Evolutionary conservation across 2,329 filamentous ascomycete species (phyloP), one percentile per base, ranked within the genome.

Genomic region (Sarocladium strictum): DNA sequence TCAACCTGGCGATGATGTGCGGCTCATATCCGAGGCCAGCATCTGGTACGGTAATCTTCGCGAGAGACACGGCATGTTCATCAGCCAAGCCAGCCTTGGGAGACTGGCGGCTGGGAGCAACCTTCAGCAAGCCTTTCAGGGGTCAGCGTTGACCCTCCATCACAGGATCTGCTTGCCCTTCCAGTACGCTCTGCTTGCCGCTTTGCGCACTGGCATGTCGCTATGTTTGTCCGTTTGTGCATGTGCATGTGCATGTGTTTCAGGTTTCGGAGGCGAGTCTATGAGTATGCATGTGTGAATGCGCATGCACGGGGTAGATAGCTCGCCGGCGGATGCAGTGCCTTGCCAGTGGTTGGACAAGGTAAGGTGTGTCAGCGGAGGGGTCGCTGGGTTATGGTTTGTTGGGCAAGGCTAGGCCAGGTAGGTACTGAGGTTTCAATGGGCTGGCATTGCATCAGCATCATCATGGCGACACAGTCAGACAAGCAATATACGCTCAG

Each of bases 201-300:
- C 21, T 45, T 23, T 32, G 29, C 29, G 12, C 12, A 32, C 12
- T 32, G 29, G 12, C 29, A 12, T 6, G 4, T 32, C 43, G 43
- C 43, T 35, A n/a, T 14, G 29, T 33, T 17, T 51, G 26, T 32
- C 29, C 47, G 27, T 51, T 51, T 21, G 6, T 51, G 47, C 47
- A 51, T 51, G 47, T 51, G 47, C 47, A 51, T 51, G 47, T 51
- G 47, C 27, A 35, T 51, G 27, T 51, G 47, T 51, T 51, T 51
- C 47, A 51, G 47, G 47, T 51, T 51, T 51, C 47, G 27, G 27
- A 23, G 3, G 27, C 27, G 47, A 15, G 9, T 17, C 5, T 49
- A 6, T 19, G 7, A 15, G 12, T n/a, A 40, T 49, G 43, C 24
- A 49, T 32, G 24, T 32, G 10, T 27, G 6, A 6, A 6, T 29